Conservation (phyloP, 225 moss, liverwort and hornwort species). For the Polytrichum formosum region DNA sequence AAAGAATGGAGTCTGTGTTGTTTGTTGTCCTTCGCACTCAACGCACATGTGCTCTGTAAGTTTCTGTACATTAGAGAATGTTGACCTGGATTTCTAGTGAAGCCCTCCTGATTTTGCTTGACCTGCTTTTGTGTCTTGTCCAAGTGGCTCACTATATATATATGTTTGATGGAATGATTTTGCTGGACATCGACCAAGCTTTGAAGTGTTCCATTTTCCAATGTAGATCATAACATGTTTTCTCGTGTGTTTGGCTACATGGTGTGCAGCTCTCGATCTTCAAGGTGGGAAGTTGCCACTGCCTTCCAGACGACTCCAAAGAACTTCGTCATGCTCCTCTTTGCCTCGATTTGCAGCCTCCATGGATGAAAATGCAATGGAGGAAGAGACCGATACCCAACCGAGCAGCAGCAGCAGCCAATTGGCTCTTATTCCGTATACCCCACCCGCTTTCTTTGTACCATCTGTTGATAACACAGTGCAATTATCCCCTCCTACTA, state of each 20-base stretch:
- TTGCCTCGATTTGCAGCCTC: constrained; percentile 19
- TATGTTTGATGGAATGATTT: no score
- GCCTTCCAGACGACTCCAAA: constrained; percentile 26
- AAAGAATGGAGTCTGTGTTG: no score
- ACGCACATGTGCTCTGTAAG: no score
- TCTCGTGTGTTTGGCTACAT: background rate
- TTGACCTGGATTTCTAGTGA: no score
- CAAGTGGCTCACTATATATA: no score
- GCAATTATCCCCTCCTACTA: background rate
- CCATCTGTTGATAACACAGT: constrained; percentile 4
- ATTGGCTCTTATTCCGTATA: constrained; percentile 33
- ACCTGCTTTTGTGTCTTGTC: no score
- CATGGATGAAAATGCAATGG: constrained; percentile 27
- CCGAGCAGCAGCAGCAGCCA: constrained; percentile 8
- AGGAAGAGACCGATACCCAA: constrained; percentile 23
- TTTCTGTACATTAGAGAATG: no score
- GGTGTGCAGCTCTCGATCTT: constrained; percentile 42
- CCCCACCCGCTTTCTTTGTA: constrained; percentile 10
- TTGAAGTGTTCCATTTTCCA: no score
- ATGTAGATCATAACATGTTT: background rate
- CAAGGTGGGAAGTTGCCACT: constrained; percentile 24
- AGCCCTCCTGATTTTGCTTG: no score
- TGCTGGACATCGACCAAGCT: no score
- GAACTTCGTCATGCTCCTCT: constrained; percentile 35
- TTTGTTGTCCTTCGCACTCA: no score